Conservation (phyloP, 106 monocot genomes). For the Allium cepa region DNA sequence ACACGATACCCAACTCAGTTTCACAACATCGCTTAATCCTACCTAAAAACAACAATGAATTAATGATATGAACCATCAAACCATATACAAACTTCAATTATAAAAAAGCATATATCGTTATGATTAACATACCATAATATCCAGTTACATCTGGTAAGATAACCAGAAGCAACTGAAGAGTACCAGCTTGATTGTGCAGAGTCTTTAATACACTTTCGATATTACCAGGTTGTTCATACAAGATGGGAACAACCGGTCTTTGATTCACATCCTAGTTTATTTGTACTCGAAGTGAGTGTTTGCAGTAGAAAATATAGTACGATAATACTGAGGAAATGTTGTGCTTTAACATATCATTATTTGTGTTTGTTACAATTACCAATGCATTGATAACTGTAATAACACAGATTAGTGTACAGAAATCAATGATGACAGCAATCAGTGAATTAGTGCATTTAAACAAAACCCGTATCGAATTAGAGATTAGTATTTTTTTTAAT, state of each 20-base stretch:
- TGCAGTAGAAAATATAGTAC: no score
- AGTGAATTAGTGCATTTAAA: background rate
- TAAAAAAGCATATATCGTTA: background rate
- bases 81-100: no score
- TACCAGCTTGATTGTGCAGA: background rate
- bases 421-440: background rate
- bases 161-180: slow-evolving; percentile 53
- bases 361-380: no score
- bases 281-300: background rate
- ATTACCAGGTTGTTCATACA: slow-evolving; percentile 5
- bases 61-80: no score
- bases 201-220: slow-evolving; percentile 7
- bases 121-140: slow-evolving; percentile 34
- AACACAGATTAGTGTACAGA: background rate
- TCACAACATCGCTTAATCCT: slow-evolving; percentile 67
- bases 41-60: slow-evolving; percentile 20
- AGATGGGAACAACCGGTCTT: slow-evolving; percentile 5
- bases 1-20: slow-evolving; percentile 72
- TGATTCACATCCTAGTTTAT: slow-evolving; percentile 10
- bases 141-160: slow-evolving; percentile 56
- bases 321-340: no score
- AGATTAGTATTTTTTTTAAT: no score
- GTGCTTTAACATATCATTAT: no score
- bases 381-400: no score
- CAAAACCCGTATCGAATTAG: background rate